Percentiles rank a stretch among this genome's conserved stretches.
Evolutionary conservation across 2,329 filamentous ascomycete genomes (phyloP).

Genomic region (Diaporthe ilicicola): DNA sequence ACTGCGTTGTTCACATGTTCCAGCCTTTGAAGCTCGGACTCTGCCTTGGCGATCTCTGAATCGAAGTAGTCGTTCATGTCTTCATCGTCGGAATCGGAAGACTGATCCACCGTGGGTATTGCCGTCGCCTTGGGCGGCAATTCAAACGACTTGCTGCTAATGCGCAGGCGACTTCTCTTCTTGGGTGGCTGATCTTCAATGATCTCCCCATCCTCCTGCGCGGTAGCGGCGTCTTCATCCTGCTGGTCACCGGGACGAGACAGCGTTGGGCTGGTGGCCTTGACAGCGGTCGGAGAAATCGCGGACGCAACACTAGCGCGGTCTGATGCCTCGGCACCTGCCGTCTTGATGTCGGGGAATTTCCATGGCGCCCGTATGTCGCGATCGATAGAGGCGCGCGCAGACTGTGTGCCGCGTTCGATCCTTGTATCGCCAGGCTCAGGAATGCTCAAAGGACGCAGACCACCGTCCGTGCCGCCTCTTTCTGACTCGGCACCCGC

Average conservation of each 20-base stretch:
- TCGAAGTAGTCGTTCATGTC: conserved; percentile 66
- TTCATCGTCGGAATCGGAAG: conserved; percentile 65
- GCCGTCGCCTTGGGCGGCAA: conserved; percentile 48
- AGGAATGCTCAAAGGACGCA: conserved; percentile 51
- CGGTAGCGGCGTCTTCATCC: conserved; percentile 23
- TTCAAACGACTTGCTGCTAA: conserved; percentile 47
- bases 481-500: conserved; percentile 54
- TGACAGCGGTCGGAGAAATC: conserved; percentile 30
- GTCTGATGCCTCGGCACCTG: conserved; percentile 33
- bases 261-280: conserved; percentile 27
- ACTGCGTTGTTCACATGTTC: conserved; percentile 49
- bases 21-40: conserved; percentile 58
- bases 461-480: conserved; percentile 45
- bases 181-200: conserved; percentile 30
- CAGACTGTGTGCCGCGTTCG: conserved; percentile 50
- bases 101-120: conserved; percentile 47
- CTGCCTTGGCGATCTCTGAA: conserved; percentile 60
- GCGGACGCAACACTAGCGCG: conserved; percentile 32
- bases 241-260: conserved; percentile 26
- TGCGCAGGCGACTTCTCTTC: conserved; percentile 41
- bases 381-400: conserved; percentile 43
- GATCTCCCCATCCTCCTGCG: conserved; percentile 31
- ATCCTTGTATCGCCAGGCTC: conserved; percentile 57
- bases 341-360: conserved; percentile 36
- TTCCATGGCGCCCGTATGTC: conserved; percentile 37